phyloP scores from a whole-genome alignment of 306 rosid species.

The Benincasa hispida region DNA sequence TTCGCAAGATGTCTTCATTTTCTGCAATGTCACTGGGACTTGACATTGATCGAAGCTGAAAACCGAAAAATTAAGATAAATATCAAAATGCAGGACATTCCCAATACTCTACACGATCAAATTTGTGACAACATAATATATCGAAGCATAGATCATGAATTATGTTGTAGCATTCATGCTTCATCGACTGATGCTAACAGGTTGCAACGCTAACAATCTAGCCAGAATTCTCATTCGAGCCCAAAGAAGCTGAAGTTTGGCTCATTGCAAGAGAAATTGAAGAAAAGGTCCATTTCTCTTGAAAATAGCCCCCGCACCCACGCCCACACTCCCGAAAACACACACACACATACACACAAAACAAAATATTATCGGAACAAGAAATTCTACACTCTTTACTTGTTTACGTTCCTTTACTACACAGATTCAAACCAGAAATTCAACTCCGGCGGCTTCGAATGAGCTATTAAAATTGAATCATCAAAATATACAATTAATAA shows the following conservation, averaged over 20 bases:
- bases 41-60: constrained; percentile 82
- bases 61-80: constrained; percentile 16
- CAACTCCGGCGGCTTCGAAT: not conserved
- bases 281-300: not conserved
- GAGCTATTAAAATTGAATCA: not conserved
- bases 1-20: constrained; percentile 78
- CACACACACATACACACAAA: not conserved
- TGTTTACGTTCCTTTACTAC: not conserved
- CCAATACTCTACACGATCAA: not conserved
- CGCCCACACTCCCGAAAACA: not conserved
- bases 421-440: not conserved
- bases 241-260: too few species aligned
- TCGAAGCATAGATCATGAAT: not conserved
- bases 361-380: not conserved
- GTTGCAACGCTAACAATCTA: not conserved
- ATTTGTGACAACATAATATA: not conserved
- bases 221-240: not conserved
- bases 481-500: not conserved
- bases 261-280: not conserved
- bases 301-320: not conserved
- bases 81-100: not conserved
- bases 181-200: not conserved
- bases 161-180: not conserved
- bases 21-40: constrained; percentile 83
- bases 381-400: not conserved